Percentiles rank a stretch among this genome's conserved stretches.
These are phyloP conservation scores for Dryas alaskensis DNA, from an alignment of 306 rosid species.

Conservation along the genomic window DNA sequence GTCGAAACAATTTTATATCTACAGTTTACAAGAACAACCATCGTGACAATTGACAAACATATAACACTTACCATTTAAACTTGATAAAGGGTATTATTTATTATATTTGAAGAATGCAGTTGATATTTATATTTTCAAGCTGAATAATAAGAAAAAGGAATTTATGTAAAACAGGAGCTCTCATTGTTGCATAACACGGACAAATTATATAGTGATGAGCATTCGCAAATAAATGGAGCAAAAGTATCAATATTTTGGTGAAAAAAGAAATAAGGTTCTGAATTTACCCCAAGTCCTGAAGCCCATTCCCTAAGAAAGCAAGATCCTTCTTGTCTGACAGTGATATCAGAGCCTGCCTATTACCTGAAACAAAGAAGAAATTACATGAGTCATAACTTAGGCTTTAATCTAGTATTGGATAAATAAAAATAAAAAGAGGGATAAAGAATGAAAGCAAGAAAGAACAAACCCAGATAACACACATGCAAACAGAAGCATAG, in stretches of 20 bases:
- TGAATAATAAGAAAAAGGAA: neutral
- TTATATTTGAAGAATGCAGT: neutral
- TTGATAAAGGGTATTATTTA: neutral
- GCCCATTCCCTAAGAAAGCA: constrained; percentile 69
- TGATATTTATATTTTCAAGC: neutral
- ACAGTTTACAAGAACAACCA: constrained; percentile 4
- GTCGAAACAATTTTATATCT: constrained; percentile 90
- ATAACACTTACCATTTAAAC: neutral
- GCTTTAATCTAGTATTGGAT: neutral
- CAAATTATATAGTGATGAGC: neutral
- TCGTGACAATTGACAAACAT: constrained; percentile 3
- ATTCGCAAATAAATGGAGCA: neutral
- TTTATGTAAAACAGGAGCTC: neutral
- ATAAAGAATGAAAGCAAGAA: neutral
- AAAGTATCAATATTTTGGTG: neutral
- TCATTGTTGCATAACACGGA: constrained; percentile 2
- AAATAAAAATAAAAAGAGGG: neutral
- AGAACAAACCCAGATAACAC: neutral
- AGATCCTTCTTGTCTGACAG: constrained; percentile 88
- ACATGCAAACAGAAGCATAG: neutral
- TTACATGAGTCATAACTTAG: constrained; percentile 7
- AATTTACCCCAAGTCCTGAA: constrained; percentile 76
- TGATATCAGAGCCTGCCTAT: constrained; percentile 78
- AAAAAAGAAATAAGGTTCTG: neutral
- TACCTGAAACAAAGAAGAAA: constrained; percentile 44